These are phyloP conservation scores for Monosporascus ibericus DNA, from an alignment of 2,329 filamentous ascomycete genomes.

Conservation along the genomic window DNA sequence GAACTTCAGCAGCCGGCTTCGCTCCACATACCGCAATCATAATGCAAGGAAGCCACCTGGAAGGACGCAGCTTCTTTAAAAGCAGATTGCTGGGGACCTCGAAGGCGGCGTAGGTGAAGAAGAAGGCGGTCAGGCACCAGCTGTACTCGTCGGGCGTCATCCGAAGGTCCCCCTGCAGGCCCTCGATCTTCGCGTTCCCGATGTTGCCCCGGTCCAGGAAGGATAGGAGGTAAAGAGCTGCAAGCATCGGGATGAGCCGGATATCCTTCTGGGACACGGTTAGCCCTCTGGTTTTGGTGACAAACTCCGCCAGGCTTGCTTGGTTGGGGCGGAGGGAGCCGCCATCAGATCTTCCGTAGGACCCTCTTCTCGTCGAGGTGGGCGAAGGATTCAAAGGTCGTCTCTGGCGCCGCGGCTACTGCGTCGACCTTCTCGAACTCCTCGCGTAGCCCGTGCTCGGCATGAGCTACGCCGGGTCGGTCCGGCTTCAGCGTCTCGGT, in stretches of 20 bases:
- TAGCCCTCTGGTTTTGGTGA: slow-evolving; percentile 4
- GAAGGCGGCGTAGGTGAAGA: slow-evolving; percentile 71
- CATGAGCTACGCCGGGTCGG: slow-evolving; percentile 11
- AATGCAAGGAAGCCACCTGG: slow-evolving; percentile 68
- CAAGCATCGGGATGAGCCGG: slow-evolving; percentile 55
- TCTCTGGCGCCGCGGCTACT: slow-evolving; percentile 13
- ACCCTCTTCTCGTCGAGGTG: slow-evolving; percentile 52
- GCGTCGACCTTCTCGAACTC: slow-evolving; percentile 16
- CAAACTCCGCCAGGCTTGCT: background rate
- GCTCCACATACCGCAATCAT: slow-evolving; percentile 53
- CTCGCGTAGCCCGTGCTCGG: slow-evolving; percentile 6
- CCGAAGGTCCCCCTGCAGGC: slow-evolving; percentile 43
- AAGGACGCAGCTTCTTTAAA: slow-evolving; percentile 67
- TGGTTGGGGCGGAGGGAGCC: background rate
- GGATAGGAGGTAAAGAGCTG: slow-evolving; percentile 60
- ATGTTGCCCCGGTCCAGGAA: slow-evolving; percentile 64
- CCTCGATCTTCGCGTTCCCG: slow-evolving; percentile 61
- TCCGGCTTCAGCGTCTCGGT: slow-evolving; percentile 12
- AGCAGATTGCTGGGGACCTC: slow-evolving; percentile 74
- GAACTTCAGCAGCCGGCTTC: background rate
- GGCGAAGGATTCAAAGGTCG: slow-evolving; percentile 23
- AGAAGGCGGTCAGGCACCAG: slow-evolving; percentile 63
- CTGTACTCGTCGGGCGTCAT: slow-evolving; percentile 67
- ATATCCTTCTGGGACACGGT: slow-evolving; percentile 38
- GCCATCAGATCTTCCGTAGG: slow-evolving; percentile 41